These are phyloP conservation scores for Metschnikowia shivogae DNA, from an alignment of 805 yeast species.

Conservation along the genomic window DNA sequence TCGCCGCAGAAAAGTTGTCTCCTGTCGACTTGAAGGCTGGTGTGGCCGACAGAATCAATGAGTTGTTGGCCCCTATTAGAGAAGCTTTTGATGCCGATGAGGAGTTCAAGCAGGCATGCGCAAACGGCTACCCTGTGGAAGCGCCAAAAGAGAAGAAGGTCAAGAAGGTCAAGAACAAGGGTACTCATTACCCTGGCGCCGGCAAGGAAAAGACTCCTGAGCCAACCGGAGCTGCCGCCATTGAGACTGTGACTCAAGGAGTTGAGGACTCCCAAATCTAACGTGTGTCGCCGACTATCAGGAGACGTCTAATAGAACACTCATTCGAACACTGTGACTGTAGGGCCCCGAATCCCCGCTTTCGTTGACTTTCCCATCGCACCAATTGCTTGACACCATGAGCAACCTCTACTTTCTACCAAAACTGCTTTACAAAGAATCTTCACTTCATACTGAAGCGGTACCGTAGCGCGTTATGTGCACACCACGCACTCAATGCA, in stretches of 20 bases:
- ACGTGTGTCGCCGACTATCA: background rate
- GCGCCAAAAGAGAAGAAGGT: constrained; percentile 59
- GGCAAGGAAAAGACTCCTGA: constrained; percentile 3
- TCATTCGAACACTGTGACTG: background rate
- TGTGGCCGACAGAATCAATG: constrained; percentile 80
- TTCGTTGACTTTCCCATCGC: too few relatives aligned
- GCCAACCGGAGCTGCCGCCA: background rate
- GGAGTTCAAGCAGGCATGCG: constrained; percentile 73
- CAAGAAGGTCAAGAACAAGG: constrained; percentile 81
- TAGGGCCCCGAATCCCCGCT: too few relatives aligned
- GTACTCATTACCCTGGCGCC: constrained; percentile 83
- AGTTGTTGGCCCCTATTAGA: constrained; percentile 78
- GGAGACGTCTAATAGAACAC: background rate
- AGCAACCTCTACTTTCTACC: too few relatives aligned
- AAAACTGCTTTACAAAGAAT: too few relatives aligned
- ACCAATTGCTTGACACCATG: too few relatives aligned
- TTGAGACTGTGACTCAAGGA: background rate
- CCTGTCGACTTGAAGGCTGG: constrained; percentile 95
- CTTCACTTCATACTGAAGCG: too few relatives aligned
- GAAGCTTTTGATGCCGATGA: constrained; percentile 55
- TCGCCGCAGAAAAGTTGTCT: constrained; percentile 65
- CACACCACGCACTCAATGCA: constrained; percentile 5
- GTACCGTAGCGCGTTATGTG: background rate
- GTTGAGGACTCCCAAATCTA: constrained; percentile 2
- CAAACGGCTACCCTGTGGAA: constrained; percentile 80